Evolutionary conservation across 2,329 filamentous ascomycete genomes (phyloP), one percentile per base, ranked within the genome.

Genomic region (Pseudopyricularia javanii): DNA sequence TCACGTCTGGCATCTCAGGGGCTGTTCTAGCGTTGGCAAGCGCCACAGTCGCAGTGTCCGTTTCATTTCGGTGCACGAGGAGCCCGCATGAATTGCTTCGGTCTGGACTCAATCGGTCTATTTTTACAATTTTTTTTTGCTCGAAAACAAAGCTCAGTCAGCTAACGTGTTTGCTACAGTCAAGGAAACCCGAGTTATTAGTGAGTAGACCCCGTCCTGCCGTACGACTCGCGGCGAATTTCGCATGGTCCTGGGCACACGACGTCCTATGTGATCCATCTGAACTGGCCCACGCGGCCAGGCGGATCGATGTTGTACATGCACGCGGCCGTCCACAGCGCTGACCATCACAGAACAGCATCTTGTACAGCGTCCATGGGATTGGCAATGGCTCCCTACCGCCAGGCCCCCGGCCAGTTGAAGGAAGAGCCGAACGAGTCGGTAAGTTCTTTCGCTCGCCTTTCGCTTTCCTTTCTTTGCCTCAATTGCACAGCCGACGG

Each of bases 361-460:
- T 45, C 26, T 6, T 22, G 26, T 26, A 33, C 22, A 40, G 49
- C 24, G 51, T 54, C 30, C 43, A 71, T 71, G 69, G 66, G 69
- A 62, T 67, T 69, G 61, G 68, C 68, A 60, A 74, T 74, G 71
- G 68, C 68, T 58, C 69, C 70, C 58, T 69, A 70, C 58, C 68
- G 69, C 58, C 70, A 71, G 66, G 67, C 64, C 61, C 62, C 68
- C 52, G 65, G 66, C 63, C 65, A 68, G 49, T 70, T 67, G 55
- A 72, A 73, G 59, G 70, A 72, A 57, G 70, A 73, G 59, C 66
- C 67, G 35, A 62, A 63, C 57, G 70, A 72, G 56, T 62, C 67
- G 59, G 70, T 73, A 58, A 70, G 70, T 69, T n/a, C n/a, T n/a
- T n/a, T n/a, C n/a, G n/a, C n/a, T n/a, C n/a, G n/a, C n/a, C n/a